Base-by-base conservation (phyloP, 2,329 filamentous ascomycete species). In the Aspergillus sergii region DNA sequence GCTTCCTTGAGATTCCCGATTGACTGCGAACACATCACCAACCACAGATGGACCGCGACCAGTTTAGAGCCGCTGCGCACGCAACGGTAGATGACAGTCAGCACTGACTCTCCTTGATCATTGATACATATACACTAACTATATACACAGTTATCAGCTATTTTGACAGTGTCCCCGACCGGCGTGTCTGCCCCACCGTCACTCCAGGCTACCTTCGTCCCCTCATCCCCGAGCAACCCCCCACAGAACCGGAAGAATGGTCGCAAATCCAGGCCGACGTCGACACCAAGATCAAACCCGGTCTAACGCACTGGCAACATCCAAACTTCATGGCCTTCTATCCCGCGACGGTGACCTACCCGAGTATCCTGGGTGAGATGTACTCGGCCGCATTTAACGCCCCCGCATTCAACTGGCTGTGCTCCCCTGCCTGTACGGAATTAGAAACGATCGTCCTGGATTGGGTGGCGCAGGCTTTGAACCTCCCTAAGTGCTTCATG, bases 261-360 rank as follows among this genome's bases (percentile, higher is more conserved):
- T 80, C 83, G 26, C 83, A 87, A 58, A 97, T 98, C 73, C 91
- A 93, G 71, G 84, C 87, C 62, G 94, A 98, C 75, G 89, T 98
- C 58, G 90, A 94, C 71, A 81, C 85, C 51, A 92, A 95, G 75
- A 97, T 98, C 74, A 88, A 97, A 75, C 94, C 94, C 0, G 94
- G 94, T 7, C 83, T 98, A 60, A 97, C 94, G 0, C 94, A 97
- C 80, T 98, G 94, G 93, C 90, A 96, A 76, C 92, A 89, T 2
- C 94, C 93, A 19, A 93, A 94, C 74, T 98, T 97, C 84, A 92
- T 97, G 87, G 94, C 94, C 51, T 98, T 96, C 83, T 98, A 95
- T 80, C 91, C 94, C 1, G 92, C 92, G 57, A 89, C 88, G 28
- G 89, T 89, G 59, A 92, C 90, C 41, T 97, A 90, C 75, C 93